Evolutionary conservation across 495 filamentous ascomycete species (phyloP).

Genomic region (Lentithecium fluviatile): DNA sequence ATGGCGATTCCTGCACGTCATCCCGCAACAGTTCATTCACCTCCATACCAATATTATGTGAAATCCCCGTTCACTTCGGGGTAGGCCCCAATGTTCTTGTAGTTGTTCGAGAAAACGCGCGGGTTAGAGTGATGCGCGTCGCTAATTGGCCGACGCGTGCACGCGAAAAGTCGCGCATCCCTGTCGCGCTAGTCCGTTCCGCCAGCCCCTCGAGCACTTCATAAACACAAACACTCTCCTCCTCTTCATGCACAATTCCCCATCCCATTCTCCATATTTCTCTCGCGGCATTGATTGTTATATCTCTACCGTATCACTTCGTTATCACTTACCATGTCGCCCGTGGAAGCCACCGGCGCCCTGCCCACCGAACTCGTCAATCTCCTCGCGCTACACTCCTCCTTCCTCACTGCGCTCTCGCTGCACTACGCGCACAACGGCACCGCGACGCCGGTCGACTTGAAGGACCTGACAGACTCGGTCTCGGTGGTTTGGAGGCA

Average conservation of each 20-base stretch:
- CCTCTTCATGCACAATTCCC: constrained; percentile 1
- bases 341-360: constrained; percentile 1
- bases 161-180: constrained; percentile 12
- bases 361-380: constrained; percentile 57
- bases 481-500: constrained; percentile 62
- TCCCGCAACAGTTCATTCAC: too few relatives aligned
- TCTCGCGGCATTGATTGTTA: constrained; percentile 9
- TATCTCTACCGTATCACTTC: constrained; percentile 4
- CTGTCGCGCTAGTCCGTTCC: constrained; percentile 7
- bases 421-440: constrained; percentile 67
- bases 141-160: constrained; percentile 21
- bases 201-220: constrained; percentile 25
- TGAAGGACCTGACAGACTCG: constrained; percentile 54
- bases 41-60: too few relatives aligned
- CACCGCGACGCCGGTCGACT: constrained; percentile 56
- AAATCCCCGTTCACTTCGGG: not conserved
- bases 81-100: not conserved
- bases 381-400: constrained; percentile 55
- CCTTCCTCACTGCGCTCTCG: constrained; percentile 58
- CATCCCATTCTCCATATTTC: constrained; percentile 24
- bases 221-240: constrained; percentile 6
- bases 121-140: not conserved
- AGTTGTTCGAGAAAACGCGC: not conserved
- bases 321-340: constrained; percentile 16
- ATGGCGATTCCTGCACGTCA: too few relatives aligned